A percentile compares a stretch with the other conserved stretches of the same genome.
These are phyloP conservation scores for Aspergillus jensenii DNA, from an alignment of 2,329 filamentous ascomycete species.

Conservation along the genomic window DNA sequence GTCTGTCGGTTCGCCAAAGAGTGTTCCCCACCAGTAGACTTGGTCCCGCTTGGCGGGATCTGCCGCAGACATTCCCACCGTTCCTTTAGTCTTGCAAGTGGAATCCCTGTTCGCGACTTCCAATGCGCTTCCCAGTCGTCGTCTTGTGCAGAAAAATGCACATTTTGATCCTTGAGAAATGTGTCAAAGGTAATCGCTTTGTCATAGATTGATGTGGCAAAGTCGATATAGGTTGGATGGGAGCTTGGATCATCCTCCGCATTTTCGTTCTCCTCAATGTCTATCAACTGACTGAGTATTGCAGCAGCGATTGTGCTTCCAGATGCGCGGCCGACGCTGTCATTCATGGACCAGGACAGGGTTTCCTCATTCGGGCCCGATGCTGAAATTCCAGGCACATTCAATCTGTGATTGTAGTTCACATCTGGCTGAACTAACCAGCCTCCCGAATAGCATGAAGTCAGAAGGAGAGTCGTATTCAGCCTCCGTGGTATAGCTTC, in stretches of 20 bases:
- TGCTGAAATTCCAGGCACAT: not conserved
- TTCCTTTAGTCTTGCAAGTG: not conserved
- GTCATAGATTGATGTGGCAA: slow-evolving; percentile 2
- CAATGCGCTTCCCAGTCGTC: slow-evolving; percentile 6
- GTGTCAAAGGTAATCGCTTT: not conserved
- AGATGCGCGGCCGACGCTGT: not conserved
- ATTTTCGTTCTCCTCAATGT: not conserved
- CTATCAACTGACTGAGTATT: not conserved
- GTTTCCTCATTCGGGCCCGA: not conserved
- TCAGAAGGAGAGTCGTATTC: not conserved
- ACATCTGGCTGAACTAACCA: not conserved
- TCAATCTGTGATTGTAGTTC: not conserved
- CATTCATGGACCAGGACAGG: not conserved
- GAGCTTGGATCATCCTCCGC: not conserved
- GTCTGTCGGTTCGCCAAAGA: too few species aligned
- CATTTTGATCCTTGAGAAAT: not conserved
- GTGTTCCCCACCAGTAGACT: not conserved
- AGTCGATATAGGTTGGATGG: not conserved
- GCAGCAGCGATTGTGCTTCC: not conserved
- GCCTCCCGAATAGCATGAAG: not conserved
- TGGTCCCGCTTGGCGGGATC: not conserved
- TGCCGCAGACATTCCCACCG: not conserved
- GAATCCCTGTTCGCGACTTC: not conserved
- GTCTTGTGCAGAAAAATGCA: slow-evolving; percentile 4
- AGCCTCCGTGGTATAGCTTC: too few species aligned